These are phyloP conservation scores for Candida boleticola DNA, from an alignment of 805 yeast species.

Conservation along the genomic window DNA sequence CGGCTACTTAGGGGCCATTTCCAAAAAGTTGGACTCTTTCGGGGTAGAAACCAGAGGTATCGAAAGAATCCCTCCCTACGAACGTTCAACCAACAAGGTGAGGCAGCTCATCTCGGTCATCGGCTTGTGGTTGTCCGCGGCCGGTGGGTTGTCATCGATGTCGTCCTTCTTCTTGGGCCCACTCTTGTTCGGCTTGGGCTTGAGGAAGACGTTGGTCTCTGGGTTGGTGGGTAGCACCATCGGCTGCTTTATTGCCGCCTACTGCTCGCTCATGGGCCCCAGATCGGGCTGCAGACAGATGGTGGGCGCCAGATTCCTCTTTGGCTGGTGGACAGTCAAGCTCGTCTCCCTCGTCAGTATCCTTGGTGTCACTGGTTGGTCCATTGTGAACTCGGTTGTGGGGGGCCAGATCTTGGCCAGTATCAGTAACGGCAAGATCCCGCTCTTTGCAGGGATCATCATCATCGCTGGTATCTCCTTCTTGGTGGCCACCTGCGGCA, in stretches of 20 bases:
- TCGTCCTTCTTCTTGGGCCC: conserved; percentile 80
- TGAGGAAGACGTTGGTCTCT: conserved; percentile 57
- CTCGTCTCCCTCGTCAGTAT: conserved; percentile 69
- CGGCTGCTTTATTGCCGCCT: conserved; percentile 79
- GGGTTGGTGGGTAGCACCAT: conserved; percentile 63
- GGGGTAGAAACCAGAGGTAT: conserved; percentile 80
- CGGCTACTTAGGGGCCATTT: conserved; percentile 9
- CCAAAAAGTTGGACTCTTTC: conserved; percentile 41
- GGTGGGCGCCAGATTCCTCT: conserved; percentile 76
- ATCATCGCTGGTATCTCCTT: conserved; percentile 66
- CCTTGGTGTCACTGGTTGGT: conserved; percentile 86
- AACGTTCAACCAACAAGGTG: conserved; percentile 44
- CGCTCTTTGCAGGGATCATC: conserved; percentile 71
- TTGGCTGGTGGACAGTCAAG: conserved; percentile 85
- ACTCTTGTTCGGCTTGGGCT: conserved; percentile 63
- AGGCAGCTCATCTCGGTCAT: conserved; percentile 44
- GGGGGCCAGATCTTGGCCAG: conserved; percentile 81
- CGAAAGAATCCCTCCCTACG: conserved; percentile 68
- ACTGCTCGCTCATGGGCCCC: conserved; percentile 86
- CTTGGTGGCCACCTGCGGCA: conserved; percentile 73
- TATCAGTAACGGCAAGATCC: conserved; percentile 62
- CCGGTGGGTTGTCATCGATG: conserved; percentile 89
- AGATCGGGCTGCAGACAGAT: conserved; percentile 86
- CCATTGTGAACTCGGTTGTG: conserved; percentile 84
- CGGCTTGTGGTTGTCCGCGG: conserved; percentile 82